phyloP scores from a whole-genome alignment of 106 monocot genomes.

The Allium cepa region DNA sequence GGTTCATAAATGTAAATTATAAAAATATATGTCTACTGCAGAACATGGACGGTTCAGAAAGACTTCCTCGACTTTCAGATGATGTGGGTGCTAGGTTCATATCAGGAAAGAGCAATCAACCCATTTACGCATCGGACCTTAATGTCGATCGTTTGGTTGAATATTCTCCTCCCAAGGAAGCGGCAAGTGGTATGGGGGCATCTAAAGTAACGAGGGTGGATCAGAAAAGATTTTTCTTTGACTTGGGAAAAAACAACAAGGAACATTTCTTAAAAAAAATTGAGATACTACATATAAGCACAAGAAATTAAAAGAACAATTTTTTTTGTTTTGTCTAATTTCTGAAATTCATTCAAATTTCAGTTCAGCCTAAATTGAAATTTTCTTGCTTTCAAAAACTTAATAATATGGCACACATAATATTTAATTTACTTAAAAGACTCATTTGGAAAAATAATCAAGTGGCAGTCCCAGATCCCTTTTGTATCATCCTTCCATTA shows the following conservation, averaged over 20 bases:
- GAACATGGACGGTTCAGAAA: conserved; percentile 49
- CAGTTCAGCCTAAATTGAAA: too few species aligned
- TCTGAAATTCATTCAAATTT: too few species aligned
- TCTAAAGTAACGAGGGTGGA: conserved; percentile 84
- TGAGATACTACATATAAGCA: conserved; percentile 38
- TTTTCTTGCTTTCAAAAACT: too few species aligned
- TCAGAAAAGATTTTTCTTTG: conserved; percentile 94
- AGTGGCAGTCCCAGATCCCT: conserved; percentile 88
- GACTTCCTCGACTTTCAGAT: too few species aligned
- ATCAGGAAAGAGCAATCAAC: conserved; percentile 40
- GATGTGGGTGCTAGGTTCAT: conserved; percentile 98
- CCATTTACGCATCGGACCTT: conserved; percentile 48
- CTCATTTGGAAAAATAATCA: conserved; percentile 16
- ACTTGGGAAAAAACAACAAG: conserved; percentile 83
- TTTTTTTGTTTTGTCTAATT: too few species aligned
- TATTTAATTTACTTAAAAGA: too few species aligned
- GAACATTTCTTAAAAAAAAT: conserved; percentile 89
- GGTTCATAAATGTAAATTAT: too few species aligned
- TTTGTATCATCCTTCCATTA: conserved; percentile 74
- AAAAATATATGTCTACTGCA: too few species aligned
- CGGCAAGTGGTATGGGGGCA: conserved; percentile 32
- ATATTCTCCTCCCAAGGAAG: conserved; percentile 53
- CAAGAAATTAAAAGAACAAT: too few species aligned
- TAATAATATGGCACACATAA: too few species aligned
- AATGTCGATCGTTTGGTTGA: conserved; percentile 57